Conservation (phyloP, 2,329 filamentous ascomycete genomes). For the Graphilbum sp. region DNA sequence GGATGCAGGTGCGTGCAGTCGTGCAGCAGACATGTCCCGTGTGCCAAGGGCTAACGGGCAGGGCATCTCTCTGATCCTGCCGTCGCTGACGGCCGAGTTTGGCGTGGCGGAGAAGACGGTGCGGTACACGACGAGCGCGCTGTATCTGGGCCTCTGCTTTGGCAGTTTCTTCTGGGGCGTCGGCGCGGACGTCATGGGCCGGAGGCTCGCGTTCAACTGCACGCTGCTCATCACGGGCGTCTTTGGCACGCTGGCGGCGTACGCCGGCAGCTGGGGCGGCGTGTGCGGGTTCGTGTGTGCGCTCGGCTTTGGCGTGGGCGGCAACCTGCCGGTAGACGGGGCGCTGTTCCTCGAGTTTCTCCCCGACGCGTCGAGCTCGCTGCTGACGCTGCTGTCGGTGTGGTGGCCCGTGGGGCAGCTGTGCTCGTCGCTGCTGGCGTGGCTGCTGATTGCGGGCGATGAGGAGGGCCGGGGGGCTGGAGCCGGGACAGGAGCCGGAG, state of each 20-base stretch:
- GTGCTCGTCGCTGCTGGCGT: constrained; percentile 53
- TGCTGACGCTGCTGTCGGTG: constrained; percentile 65
- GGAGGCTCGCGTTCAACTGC: constrained; percentile 65
- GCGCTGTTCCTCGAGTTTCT: constrained; percentile 74
- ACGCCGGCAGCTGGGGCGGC: constrained; percentile 48
- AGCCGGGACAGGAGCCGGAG: no score
- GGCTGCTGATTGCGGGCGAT: constrained; percentile 57
- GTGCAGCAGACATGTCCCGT: constrained; percentile 16
- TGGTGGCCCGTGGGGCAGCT: constrained; percentile 82
- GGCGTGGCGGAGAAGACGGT: constrained; percentile 52
- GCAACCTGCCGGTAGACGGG: constrained; percentile 65
- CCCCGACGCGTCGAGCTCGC: constrained; percentile 54
- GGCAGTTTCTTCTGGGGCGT: constrained; percentile 72
- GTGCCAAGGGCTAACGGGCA: no score
- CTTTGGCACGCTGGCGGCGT: constrained; percentile 58
- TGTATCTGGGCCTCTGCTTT: constrained; percentile 61
- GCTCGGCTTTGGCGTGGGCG: constrained; percentile 53
- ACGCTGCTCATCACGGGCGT: constrained; percentile 60
- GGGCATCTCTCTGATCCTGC: constrained; percentile 62
- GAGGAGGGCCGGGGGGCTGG: no score
- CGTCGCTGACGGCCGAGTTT: constrained; percentile 60
- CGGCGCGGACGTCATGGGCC: constrained; percentile 61
- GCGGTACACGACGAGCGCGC: constrained; percentile 63
- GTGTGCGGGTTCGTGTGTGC: constrained; percentile 44
- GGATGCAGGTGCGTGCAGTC: constrained; percentile 42